Evolutionary conservation across 1,284 basidiomycete species (phyloP).

Genomic region (Veloporphyrellus conicus): DNA sequence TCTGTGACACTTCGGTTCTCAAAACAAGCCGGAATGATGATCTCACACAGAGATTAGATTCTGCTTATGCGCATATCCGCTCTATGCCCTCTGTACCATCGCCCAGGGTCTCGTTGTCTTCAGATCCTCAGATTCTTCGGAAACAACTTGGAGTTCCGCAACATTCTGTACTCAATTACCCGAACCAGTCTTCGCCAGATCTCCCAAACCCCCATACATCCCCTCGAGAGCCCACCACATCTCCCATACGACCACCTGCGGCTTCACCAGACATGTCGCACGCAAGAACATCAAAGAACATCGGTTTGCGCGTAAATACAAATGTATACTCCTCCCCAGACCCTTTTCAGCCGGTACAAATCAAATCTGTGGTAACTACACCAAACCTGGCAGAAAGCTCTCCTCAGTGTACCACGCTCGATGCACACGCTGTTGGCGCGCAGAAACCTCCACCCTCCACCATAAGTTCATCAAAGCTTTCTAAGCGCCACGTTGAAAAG

Average conservation of each 20-base stretch:
- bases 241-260: background rate
- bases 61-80: conserved; percentile 26
- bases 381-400: background rate
- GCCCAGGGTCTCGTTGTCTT: conserved; percentile 14
- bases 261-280: background rate
- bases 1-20: background rate
- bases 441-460: background rate
- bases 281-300: conserved; percentile 1
- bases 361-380: background rate
- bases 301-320: conserved; percentile 5
- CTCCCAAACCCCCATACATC: conserved; percentile 27
- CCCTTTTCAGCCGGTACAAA: background rate
- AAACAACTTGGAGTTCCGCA: conserved; percentile 32
- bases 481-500: conserved; percentile 6
- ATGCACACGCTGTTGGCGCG: background rate
- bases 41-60: conserved; percentile 20
- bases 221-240: background rate
- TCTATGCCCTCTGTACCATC: conserved; percentile 17
- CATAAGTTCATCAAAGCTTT: conserved; percentile 7
- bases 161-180: conserved; percentile 29
- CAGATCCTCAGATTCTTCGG: conserved; percentile 25
- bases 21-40: conserved; percentile 14
- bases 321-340: conserved; percentile 1
- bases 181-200: conserved; percentile 14
- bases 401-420: background rate